Evolutionary conservation across 164 flowering plant genomes (phyloP), one percentile per base, ranked within the genome.

Genomic region (Magnolia changhungtana): DNA sequence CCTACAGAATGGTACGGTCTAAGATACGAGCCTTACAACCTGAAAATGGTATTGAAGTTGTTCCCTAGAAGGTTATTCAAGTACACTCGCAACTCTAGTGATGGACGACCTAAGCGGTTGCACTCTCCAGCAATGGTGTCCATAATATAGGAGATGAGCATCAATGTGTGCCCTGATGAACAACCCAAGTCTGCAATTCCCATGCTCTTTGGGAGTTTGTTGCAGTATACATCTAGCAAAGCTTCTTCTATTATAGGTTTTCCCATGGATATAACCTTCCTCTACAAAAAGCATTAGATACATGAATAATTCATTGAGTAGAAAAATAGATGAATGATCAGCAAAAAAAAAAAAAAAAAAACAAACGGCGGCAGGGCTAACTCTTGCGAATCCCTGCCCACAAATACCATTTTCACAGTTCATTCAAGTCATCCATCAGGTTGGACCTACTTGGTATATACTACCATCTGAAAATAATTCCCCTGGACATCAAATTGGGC

Each of bases 11-110:
- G n/a, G n/a, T n/a, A n/a, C n/a, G n/a, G n/a, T n/a, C n/a, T n/a
- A n/a, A n/a, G n/a, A n/a, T n/a, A n/a, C n/a, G n/a, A n/a, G n/a
- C n/a, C n/a, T n/a, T n/a, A n/a, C n/a, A 85, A 69, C 76, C 11
- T 79, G 79, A 88, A 88, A 21, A 91, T 68, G 78, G 88, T 65
- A 80, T 90, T 90, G 85, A 90, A 91, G 72, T 90, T 93, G 58
- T 88, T 91, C 23, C 84, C 80, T 0, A 93, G 93, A n/a, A 91
- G 92, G 69, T 91, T 93, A 45, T 91, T 91, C 21, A 91, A 63
- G 72, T 79, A 82, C 29, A 91, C 83, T 9, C 73, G 82, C 21
- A 84, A 81, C 21, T 84, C 88, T 0, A 91, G 93, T 14, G 74
- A 24, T 4, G 45, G 27, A 1, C 59, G 79, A 19, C 67, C 70